Base-by-base conservation (phyloP, 176 grass and related monocot species). In the Alloteropsis semialata region DNA sequence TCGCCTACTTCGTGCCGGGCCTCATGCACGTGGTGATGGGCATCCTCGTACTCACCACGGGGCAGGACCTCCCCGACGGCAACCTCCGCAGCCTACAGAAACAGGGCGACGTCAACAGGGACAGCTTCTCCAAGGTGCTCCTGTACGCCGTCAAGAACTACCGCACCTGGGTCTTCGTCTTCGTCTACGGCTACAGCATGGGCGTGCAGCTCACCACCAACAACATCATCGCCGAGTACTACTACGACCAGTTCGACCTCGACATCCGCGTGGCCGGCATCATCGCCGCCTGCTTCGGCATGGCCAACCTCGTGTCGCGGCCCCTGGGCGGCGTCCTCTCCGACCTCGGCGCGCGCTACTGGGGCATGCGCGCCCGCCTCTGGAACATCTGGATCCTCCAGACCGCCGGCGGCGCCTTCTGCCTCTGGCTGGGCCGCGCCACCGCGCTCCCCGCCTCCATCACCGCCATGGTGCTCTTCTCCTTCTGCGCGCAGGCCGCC, bases 321-420 rank as follows among this genome's bases (percentile, higher is more conserved):
- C 94, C 94, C 7, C 3, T 69, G 3, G 94, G 94, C 0, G 94
- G 94, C 1, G 28, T 88, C 61, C 65, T 85, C 29, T 97, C 94
- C 5, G 94, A 97, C 87, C 4, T 84, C 2, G 85, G 87, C 18
- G 94, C 82, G 0, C 60, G 76, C 2, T 74, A 81, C 65, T 92
- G 71, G 39, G 94, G 94, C 61, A 97, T 94, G 92, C 92, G 94
- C 1, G 94, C 83, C 0, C 89, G 94, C 2, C 85, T 94, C 5
- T 97, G 94, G 94, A 97, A 94, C 79, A 66, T 97, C 10, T 97
- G 94, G 94, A 72, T 97, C 45, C 91, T 97, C 36, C 89, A 97
- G 72, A 97, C 91, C 15, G 87, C 92, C 9, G 91, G 87, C 30
- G 94, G 94, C 1, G 89, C 85, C 14, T 94, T 92, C 38, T 93